Percentiles rank a stretch among this genome's conserved stretches.
These are phyloP conservation scores for Phtheirospermum japonicum DNA, from an alignment of 257 asterid species.

Conservation along the genomic window DNA sequence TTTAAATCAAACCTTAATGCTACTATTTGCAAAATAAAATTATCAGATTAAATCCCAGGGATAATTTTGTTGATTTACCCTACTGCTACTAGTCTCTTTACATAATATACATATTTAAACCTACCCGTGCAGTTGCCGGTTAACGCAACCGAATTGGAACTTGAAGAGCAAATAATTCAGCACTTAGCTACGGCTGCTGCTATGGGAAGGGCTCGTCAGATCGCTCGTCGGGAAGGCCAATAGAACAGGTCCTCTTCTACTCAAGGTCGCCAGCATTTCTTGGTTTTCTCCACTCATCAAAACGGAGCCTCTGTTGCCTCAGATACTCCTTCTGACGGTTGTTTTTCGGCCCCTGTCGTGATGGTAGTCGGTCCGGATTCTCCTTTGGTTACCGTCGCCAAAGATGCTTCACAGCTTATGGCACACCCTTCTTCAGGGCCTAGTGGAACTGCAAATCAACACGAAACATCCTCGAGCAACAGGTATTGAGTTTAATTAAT, in stretches of 20 bases:
- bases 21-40: no score
- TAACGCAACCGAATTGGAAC: constrained; percentile 79
- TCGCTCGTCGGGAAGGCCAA: constrained; percentile 77
- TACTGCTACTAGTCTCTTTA: no score
- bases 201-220: constrained; percentile 88
- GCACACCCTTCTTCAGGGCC: constrained; percentile 44
- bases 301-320: constrained; percentile 43
- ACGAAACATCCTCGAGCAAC: constrained; percentile 40
- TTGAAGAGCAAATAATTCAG: constrained; percentile 86
- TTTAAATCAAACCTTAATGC: neutral
- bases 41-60: no score
- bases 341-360: constrained; percentile 26
- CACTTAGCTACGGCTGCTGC: constrained; percentile 95
- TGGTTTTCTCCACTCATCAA: constrained; percentile 70
- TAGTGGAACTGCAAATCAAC: constrained; percentile 43
- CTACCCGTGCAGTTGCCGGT: constrained; percentile 81
- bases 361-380: no score
- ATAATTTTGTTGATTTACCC: no score
- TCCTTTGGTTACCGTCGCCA: constrained; percentile 46
- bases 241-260: constrained; percentile 66
- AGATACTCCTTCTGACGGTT: constrained; percentile 37
- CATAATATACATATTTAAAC: no score
- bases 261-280: constrained; percentile 74
- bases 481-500: constrained; percentile 39
- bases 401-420: constrained; percentile 43